phyloP scores from a whole-genome alignment of 2,329 filamentous ascomycete genomes.

The Fusarium neocosmosporiellum region DNA sequence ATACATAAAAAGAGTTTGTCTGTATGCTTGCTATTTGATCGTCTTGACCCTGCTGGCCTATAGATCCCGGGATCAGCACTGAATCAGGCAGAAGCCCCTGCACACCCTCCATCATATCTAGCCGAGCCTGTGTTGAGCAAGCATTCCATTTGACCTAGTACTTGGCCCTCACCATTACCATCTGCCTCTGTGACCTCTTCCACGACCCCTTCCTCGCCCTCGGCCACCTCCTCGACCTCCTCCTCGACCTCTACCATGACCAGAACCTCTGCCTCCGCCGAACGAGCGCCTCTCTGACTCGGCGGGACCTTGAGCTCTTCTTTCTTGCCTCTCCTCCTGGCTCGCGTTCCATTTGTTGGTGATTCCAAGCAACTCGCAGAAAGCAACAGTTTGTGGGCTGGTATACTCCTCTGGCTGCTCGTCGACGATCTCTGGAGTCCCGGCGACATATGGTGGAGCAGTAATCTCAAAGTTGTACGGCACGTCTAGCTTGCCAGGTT shows the following conservation, averaged over 20 bases:
- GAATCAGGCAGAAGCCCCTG: neutral
- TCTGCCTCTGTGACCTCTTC: constrained; percentile 37
- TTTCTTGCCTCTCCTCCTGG: constrained; percentile 74
- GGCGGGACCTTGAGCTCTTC: constrained; percentile 68
- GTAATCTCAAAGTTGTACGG: constrained; percentile 83
- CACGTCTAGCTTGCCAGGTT: constrained; percentile 70
- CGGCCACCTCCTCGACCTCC: constrained; percentile 49
- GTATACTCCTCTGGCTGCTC: constrained; percentile 83
- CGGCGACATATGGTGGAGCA: constrained; percentile 75
- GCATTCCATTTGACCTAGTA: neutral
- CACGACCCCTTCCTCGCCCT: constrained; percentile 42
- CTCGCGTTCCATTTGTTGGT: constrained; percentile 79
- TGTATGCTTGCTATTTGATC: neutral
- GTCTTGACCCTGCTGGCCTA: neutral
- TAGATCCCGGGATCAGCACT: neutral
- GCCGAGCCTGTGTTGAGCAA: neutral
- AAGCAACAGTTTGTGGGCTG: constrained; percentile 86
- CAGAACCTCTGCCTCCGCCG: constrained; percentile 50
- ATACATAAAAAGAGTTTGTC: neutral
- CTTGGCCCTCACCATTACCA: constrained; percentile 23
- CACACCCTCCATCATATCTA: neutral
- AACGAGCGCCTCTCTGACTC: constrained; percentile 52
- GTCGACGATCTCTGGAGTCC: constrained; percentile 65
- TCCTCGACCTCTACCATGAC: constrained; percentile 52
- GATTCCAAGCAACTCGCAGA: constrained; percentile 82